Evolutionary conservation across 345 rosid species (phyloP).

Genomic region (Toxicodendron radicans): DNA sequence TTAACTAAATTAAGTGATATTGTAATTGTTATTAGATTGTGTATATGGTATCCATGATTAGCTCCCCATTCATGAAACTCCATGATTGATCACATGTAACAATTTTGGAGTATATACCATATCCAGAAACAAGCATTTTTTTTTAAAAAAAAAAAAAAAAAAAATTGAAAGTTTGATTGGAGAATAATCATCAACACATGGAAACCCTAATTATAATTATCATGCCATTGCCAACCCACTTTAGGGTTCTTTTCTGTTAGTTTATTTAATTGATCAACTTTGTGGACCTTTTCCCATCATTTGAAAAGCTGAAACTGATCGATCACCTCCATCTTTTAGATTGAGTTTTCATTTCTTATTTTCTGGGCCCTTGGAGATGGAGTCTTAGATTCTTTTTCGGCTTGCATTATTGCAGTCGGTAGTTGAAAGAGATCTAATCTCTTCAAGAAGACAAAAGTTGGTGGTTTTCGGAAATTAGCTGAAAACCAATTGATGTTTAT

Average conservation of each 20-base stretch:
- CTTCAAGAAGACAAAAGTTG: background rate
- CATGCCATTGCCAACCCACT: constrained; percentile 27
- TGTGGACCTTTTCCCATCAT: constrained; percentile 12
- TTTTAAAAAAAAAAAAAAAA: background rate
- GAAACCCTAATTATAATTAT: constrained; percentile 18
- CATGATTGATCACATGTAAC: constrained; percentile 33
- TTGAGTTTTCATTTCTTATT: background rate
- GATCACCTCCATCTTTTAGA: background rate
- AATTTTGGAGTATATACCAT: constrained; percentile 20
- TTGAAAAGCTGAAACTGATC: constrained; percentile 7
- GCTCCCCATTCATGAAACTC: constrained; percentile 26
- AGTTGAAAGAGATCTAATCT: background rate
- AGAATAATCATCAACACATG: constrained; percentile 33
- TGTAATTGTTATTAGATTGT: constrained; percentile 17
- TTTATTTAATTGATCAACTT: background rate
- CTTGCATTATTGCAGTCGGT: background rate
- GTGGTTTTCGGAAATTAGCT: background rate
- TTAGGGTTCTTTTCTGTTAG: constrained; percentile 12
- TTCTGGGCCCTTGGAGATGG: background rate
- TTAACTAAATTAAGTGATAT: background rate
- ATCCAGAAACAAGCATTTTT: constrained; percentile 9
- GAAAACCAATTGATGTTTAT: background rate
- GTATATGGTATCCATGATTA: constrained; percentile 27
- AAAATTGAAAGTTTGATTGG: constrained; percentile 24
- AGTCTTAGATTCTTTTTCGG: background rate